Base-by-base conservation (phyloP, 257 asterid genomes). In the Parsonsia alboflavescens region DNA sequence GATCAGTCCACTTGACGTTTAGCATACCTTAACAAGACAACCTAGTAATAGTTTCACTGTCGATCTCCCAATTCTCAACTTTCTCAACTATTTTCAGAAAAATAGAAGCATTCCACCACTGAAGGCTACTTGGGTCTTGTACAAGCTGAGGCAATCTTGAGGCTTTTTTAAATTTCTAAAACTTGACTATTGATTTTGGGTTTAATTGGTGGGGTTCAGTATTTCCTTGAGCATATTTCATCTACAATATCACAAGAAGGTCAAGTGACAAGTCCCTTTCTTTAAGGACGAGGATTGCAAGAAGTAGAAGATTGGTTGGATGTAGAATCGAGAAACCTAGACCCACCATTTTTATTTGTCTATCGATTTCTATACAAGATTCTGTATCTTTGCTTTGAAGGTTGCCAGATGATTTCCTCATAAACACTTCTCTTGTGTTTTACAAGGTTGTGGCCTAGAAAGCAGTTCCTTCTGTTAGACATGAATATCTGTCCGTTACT, bases 321-420 rank as follows among this genome's bases (percentile, higher is more conserved):
- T 68, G 75, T 12, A 76, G 54, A 24, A 19, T 58, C 41, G 41
- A 72, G 76, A 42, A 58, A 42, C 76, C 22, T 74, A n/a, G 72
- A 69, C 82, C 79, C 68, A 74, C 79, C 82, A 69, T 70, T 68
- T 74, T 71, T 36, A 59, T 58, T n/a, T 73, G 73, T 45, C 48
- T 57, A 24, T 64, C 72, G 21, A 22, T n/a, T n/a, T 71, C 45
- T 73, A 39, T n/a, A 63, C 62, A 42, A 67, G 72, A 71, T 73
- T 61, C 57, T 73, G 79, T 68, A 76, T 76, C 89, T 85, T 85
- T 80, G 87, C 89, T 83, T 85, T 74, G 76, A 85, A 85, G 86
- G 82, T 53, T 79, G 48, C 75, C 62, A 58, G 70, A 49, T 41
- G 79, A 57, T 77, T 75, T 75, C 82, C 84, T 74, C 79, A 30